A percentile compares a stretch with the other conserved stretches of the same genome.
Conservation (phyloP, 257 asterid genomes). For the Forsythia suspensa region DNA sequence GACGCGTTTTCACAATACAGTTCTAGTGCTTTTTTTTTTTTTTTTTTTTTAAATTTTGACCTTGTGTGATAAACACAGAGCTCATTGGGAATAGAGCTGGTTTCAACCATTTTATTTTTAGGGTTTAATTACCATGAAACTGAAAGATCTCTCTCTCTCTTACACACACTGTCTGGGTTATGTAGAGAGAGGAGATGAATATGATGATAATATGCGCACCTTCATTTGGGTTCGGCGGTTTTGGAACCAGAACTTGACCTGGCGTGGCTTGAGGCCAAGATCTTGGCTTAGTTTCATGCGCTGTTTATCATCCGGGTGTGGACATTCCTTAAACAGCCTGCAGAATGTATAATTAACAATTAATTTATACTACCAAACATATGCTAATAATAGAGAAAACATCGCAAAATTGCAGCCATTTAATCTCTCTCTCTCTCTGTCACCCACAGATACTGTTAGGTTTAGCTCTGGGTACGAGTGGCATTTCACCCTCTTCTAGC, state of each 20-base stretch:
- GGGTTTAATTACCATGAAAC: constrained; percentile 2
- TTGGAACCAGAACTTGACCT: constrained; percentile 98
- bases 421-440: not conserved
- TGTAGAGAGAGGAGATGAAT: not conserved
- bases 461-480: not conserved
- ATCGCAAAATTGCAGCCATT: not conserved
- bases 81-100: constrained; percentile 30
- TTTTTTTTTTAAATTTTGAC: constrained; percentile 24
- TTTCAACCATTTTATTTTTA: not conserved
- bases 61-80: constrained; percentile 16
- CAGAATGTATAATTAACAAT: not conserved
- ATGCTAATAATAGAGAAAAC: not conserved
- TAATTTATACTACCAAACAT: not conserved
- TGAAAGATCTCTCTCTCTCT: not conserved
- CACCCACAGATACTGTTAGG: not conserved
- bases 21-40: constrained; percentile 28
- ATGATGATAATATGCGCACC: constrained; percentile 43
- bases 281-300: constrained; percentile 85
- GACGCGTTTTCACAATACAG: constrained; percentile 12
- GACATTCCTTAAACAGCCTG: constrained; percentile 94
- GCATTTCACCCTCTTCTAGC: not conserved
- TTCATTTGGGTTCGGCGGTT: constrained; percentile 95
- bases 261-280: constrained; percentile 88
- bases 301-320: constrained; percentile 96
- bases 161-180: not conserved